Evolutionary conservation across 805 yeast genomes (phyloP).

Genomic region (Schwanniomyces vanrijiae): DNA sequence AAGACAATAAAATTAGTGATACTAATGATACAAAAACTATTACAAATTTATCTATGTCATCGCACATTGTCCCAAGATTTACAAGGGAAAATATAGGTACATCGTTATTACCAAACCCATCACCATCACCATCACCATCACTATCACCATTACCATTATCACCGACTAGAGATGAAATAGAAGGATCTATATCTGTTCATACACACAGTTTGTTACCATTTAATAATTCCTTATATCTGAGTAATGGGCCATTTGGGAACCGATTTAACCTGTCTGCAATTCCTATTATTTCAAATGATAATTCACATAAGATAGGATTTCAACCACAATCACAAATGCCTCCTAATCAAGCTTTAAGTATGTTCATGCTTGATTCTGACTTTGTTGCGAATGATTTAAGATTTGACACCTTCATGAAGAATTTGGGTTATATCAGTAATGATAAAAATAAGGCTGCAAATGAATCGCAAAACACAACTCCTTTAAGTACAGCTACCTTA

Average conservation of each 20-base stretch:
- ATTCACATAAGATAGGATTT: background rate
- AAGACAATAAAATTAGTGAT: background rate
- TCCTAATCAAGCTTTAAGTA: background rate
- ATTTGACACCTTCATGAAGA: background rate
- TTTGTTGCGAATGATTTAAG: background rate
- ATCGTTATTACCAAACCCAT: background rate
- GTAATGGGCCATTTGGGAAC: background rate
- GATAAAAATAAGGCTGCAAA: background rate
- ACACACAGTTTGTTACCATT: background rate
- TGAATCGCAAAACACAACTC: background rate
- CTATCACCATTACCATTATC: background rate
- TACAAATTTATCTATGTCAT: background rate
- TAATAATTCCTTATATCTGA: background rate
- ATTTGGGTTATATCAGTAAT: constrained; percentile 2
- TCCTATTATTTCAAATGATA: background rate
- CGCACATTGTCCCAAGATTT: background rate
- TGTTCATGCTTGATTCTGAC: constrained; percentile 2
- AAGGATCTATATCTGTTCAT: background rate
- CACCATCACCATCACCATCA: too few relatives aligned
- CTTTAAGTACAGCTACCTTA: background rate
- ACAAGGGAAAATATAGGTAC: background rate
- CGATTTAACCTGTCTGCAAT: background rate
- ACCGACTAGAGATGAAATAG: background rate
- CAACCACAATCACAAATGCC: constrained; percentile 1
- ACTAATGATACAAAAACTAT: background rate